Conservation (phyloP, 2,329 filamentous ascomycete genomes). For the Sclerotinia nivalis region DNA sequence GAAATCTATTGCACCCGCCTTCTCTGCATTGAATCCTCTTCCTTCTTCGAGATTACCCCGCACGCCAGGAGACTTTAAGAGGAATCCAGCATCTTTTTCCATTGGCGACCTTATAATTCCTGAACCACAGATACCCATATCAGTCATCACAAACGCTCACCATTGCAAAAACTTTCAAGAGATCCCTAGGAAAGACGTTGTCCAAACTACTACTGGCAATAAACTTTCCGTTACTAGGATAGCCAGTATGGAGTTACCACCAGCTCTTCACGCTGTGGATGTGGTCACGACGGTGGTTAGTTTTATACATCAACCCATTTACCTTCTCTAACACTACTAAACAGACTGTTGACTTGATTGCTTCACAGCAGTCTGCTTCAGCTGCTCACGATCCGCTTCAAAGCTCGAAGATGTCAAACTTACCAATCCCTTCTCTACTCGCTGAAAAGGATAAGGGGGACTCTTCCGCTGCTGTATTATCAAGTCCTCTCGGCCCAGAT, state of each 20-base stretch:
- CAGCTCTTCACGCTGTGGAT: not conserved
- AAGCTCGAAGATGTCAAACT: not conserved
- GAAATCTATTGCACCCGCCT: not conserved
- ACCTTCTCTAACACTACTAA: not conserved
- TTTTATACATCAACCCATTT: not conserved
- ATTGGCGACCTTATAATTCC: not conserved
- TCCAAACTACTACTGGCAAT: not conserved
- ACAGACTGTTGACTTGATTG: not conserved
- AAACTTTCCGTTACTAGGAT: not conserved
- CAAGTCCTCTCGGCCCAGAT: not conserved
- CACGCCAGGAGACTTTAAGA: not conserved
- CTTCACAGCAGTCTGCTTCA: not conserved
- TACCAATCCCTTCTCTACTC: not conserved
- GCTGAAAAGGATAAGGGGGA: not conserved
- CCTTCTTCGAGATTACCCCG: slow-evolving; percentile 1
- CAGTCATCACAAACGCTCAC: not conserved
- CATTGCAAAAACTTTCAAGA: not conserved
- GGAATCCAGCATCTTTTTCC: not conserved
- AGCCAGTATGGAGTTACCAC: not conserved
- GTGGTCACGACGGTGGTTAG: not conserved
- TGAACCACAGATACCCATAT: not conserved
- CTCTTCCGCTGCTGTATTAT: not conserved
- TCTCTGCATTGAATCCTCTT: not conserved
- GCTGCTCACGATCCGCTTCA: not conserved
- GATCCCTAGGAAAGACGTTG: not conserved